A percentile compares a stretch with the other conserved stretches of the same genome.
phyloP scores from a whole-genome alignment of 345 rosid genomes.

The Gossypium herbaceum region DNA sequence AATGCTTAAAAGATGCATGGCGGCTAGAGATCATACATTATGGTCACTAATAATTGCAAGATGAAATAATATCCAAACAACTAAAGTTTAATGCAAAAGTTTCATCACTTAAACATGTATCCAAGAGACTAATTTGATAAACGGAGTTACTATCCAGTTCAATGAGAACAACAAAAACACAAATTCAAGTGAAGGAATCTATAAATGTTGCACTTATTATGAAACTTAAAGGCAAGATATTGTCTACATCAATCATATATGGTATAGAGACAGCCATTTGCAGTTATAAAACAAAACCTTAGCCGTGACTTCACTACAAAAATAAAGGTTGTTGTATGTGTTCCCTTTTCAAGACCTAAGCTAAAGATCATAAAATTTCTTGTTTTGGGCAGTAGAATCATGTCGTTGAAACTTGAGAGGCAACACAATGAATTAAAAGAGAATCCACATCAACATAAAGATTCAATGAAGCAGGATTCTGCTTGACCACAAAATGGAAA shows the following conservation, averaged over 20 bases:
- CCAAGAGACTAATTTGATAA: constrained; percentile 1
- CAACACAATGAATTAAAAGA: constrained; percentile 6
- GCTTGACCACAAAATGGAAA: not conserved
- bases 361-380: not conserved
- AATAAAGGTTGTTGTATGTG: not conserved
- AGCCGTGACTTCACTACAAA: not conserved
- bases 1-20: not conserved
- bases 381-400: constrained; percentile 1
- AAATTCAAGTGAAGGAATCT: not conserved
- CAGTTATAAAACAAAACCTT: not conserved
- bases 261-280: not conserved
- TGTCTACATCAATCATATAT: not conserved
- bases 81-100: not conserved
- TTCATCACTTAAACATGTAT: not conserved
- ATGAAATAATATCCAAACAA: not conserved
- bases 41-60: not conserved
- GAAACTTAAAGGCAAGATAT: not conserved
- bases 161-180: not conserved
- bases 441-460: constrained; percentile 7
- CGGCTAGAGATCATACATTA: not conserved
- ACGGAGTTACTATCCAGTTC: not conserved
- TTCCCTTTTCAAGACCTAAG: not conserved
- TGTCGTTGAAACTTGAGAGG: not conserved
- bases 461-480: constrained; percentile 5
- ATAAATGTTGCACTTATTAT: not conserved